These are phyloP conservation scores for Penicillium flavigenum DNA, from an alignment of 495 filamentous ascomycete species.

Conservation along the genomic window DNA sequence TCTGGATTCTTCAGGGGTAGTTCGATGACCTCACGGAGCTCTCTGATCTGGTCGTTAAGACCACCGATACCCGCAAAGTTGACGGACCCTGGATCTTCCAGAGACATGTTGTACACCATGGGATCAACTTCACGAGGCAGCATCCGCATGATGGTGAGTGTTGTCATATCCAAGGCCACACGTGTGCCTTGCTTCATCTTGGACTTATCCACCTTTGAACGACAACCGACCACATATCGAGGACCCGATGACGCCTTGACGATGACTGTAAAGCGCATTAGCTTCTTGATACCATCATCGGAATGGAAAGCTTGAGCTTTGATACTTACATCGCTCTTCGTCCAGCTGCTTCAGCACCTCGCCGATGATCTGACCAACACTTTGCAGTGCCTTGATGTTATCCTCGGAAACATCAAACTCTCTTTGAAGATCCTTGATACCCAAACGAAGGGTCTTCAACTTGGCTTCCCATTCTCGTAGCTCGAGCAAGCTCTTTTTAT, in stretches of 20 bases:
- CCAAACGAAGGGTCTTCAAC: slow-evolving; percentile 83
- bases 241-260: slow-evolving; percentile 95
- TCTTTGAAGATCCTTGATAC: slow-evolving; percentile 91
- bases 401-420: slow-evolving; percentile 97
- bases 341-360: slow-evolving; percentile 99
- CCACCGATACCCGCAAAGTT: slow-evolving; percentile 99
- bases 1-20: slow-evolving; percentile 98
- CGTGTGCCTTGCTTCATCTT: slow-evolving; percentile 98
- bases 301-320: neutral
- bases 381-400: slow-evolving; percentile 99
- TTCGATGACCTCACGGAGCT: slow-evolving; percentile 97
- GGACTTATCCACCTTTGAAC: slow-evolving; percentile 93
- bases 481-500: slow-evolving; percentile 91
- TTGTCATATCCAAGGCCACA: slow-evolving; percentile 99
- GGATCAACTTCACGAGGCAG: slow-evolving; percentile 97
- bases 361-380: slow-evolving; percentile 98
- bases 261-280: slow-evolving; percentile 51
- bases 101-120: slow-evolving; percentile 99
- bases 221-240: slow-evolving; percentile 96
- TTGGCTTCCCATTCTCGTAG: slow-evolving; percentile 98
- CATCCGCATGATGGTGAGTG: slow-evolving; percentile 99
- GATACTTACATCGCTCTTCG: slow-evolving; percentile 84
- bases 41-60: slow-evolving; percentile 97
- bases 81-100: slow-evolving; percentile 97
- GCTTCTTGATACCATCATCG: neutral